Evolutionary conservation across 148 eudicot genomes (phyloP), one percentile per base, ranked within the genome.

Genomic region (Fagopyrum homotropicum): DNA sequence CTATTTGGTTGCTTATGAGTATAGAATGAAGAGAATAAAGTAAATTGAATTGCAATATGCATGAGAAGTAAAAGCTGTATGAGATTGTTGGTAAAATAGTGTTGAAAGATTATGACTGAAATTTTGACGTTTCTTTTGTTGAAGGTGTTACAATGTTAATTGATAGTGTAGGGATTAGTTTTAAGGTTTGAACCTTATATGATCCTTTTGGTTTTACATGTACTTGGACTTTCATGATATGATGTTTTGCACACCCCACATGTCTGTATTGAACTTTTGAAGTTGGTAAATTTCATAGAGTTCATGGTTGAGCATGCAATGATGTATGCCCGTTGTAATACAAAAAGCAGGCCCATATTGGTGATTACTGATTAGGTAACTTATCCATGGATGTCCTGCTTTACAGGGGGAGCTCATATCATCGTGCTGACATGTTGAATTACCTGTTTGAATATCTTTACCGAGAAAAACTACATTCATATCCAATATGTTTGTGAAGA

Each of bases 81-180:
- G 3, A 15, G 19, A 50, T 50, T 54, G 59, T 54, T 54, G 59
- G n/a, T 54, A 54, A 19, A 54, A 54, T 54, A 54, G 59, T 35
- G 9, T 11, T 19, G 8, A 57, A 19, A 19, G 29, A 57, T 17
- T 29, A 61, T 61, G 44, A 26, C 68, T 43, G 43, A 40, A 66
- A 43, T 66, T 66, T 66, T 66, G 71, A 35, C 71, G 9, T 66
- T 35, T 66, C 17, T 66, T 66, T 66, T 66, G 71, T 66, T 66
- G 71, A 63, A 29, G 45, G 9, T 14, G 19, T 66, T 66, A 40
- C 71, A 66, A 40, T 64, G 70, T 12, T 64, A 64, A 66, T 43
- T 40, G 40, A 12, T 66, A 15, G 47, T 66, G 71, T 57, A 57
- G 10, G 64, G 64, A 49, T 49, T 49, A 7, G 9, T 49, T 49